These are phyloP conservation scores for Neurospora cerealis DNA, from an alignment of 495 filamentous ascomycete species.

Conservation along the genomic window DNA sequence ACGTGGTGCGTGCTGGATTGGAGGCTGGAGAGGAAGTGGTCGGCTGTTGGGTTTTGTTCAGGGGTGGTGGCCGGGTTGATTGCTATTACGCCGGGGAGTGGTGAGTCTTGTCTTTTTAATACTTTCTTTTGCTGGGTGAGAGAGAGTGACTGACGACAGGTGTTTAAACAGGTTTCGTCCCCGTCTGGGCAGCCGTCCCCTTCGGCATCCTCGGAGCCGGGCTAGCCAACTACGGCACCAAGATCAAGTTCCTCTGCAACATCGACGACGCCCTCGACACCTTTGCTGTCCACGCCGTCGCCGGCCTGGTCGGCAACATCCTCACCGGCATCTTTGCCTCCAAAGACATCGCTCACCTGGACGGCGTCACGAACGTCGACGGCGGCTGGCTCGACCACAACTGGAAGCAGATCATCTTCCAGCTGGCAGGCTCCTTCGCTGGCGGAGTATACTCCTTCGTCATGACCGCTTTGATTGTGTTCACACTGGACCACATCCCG, in stretches of 20 bases:
- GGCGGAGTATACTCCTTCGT: constrained; percentile 82
- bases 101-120: constrained; percentile 13
- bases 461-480: constrained; percentile 77
- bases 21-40: constrained; percentile 90
- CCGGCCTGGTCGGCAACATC: constrained; percentile 83
- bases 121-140: neutral
- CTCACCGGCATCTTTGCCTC: constrained; percentile 87
- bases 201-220: constrained; percentile 77
- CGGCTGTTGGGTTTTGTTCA: constrained; percentile 92
- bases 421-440: constrained; percentile 77
- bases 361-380: constrained; percentile 57
- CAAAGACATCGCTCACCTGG: constrained; percentile 85
- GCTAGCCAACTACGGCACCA: constrained; percentile 91
- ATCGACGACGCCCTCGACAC: constrained; percentile 92
- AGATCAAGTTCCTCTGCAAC: constrained; percentile 81
- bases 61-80: constrained; percentile 89
- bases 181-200: constrained; percentile 83
- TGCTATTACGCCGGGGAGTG: constrained; percentile 83
- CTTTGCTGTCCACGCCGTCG: constrained; percentile 84
- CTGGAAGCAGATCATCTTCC: constrained; percentile 82
- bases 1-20: constrained; percentile 95
- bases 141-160: neutral
- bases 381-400: constrained; percentile 89
- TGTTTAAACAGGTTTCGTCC: constrained; percentile 45
- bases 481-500: constrained; percentile 79